Evolutionary conservation across 2,329 filamentous ascomycete genomes (phyloP).

Genomic region (Hypoxylon sp.): DNA sequence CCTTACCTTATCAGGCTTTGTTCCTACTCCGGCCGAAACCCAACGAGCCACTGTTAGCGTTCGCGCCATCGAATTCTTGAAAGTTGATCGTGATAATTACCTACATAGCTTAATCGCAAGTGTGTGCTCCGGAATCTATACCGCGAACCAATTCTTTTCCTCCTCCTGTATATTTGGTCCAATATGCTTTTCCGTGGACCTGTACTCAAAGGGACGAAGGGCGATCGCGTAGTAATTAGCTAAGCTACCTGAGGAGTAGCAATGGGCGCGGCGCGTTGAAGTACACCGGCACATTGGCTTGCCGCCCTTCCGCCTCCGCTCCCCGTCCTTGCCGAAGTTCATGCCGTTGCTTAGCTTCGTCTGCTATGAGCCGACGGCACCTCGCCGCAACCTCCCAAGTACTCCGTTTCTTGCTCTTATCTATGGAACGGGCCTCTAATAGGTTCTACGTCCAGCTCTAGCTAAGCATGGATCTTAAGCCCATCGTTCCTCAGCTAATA

Average conservation of each 20-base stretch:
- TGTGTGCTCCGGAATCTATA: conserved; percentile 18
- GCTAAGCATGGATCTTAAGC: conserved; percentile 49
- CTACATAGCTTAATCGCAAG: conserved; percentile 21
- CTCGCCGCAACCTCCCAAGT: conserved; percentile 2
- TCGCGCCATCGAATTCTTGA: conserved; percentile 38
- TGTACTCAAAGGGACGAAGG: conserved; percentile 10
- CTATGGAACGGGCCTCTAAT: conserved; percentile 14
- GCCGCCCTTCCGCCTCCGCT: conserved; percentile 23
- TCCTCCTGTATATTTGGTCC: conserved; percentile 18
- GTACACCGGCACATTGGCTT: conserved; percentile 10
- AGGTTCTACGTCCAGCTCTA: conserved; percentile 17
- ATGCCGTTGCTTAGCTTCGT: conserved; percentile 14
- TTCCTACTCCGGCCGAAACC: conserved; percentile 29
- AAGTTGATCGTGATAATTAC: conserved; percentile 35
- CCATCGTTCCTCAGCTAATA: conserved; percentile 43
- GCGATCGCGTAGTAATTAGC: conserved; percentile 23
- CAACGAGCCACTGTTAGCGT: conserved; percentile 37
- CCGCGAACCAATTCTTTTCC: conserved; percentile 17
- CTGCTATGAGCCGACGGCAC: conserved; percentile 20
- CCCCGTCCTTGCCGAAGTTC: conserved; percentile 22
- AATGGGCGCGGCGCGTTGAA: conserved; percentile 28
- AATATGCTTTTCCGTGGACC: conserved; percentile 22
- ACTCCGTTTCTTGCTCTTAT: conserved; percentile 18
- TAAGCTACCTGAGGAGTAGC: conserved; percentile 7
- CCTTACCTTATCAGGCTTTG: conserved; percentile 35